A percentile compares a stretch with the other conserved stretches of the same genome.
Conservation (phyloP, 208 protist genomes). For the Angomonas ambiguus region DNA sequence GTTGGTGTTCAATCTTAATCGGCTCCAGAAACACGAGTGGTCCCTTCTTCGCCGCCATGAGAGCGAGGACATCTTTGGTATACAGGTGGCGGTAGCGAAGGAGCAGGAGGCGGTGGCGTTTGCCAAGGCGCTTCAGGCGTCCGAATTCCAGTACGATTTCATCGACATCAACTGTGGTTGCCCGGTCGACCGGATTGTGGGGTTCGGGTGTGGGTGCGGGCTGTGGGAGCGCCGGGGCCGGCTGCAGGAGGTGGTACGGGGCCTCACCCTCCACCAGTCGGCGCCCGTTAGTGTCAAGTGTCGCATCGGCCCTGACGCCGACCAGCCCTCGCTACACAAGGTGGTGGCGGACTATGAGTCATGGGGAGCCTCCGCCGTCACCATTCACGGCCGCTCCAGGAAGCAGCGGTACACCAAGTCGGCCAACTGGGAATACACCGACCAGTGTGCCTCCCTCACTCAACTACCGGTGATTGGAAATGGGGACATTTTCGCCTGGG, state of each 20-base stretch:
- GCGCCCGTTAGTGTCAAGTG: conserved; percentile 88
- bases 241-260: conserved; percentile 69
- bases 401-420: conserved; percentile 93
- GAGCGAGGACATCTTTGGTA: conserved; percentile 94
- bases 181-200: conserved; percentile 91
- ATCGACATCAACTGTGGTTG: conserved; percentile 96
- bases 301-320: conserved; percentile 83
- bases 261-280: conserved; percentile 52
- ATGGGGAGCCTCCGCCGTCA: conserved; percentile 89
- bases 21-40: conserved; percentile 87
- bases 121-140: conserved; percentile 66
- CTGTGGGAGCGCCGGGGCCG: conserved; percentile 79
- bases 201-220: conserved; percentile 79
- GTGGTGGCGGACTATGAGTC: conserved; percentile 73
- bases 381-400: conserved; percentile 93
- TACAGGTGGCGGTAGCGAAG: conserved; percentile 86
- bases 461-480: conserved; percentile 91
- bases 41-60: conserved; percentile 92
- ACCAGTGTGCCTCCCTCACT: conserved; percentile 69
- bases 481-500: conserved; percentile 90
- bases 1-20: conserved; percentile 81
- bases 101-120: conserved; percentile 52
- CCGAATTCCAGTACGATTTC: conserved; percentile 89
- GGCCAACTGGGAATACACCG: conserved; percentile 96
- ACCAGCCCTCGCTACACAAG: conserved; percentile 76